phyloP scores from a whole-genome alignment of 2,329 filamentous ascomycete species.

The Septoria linicola region DNA sequence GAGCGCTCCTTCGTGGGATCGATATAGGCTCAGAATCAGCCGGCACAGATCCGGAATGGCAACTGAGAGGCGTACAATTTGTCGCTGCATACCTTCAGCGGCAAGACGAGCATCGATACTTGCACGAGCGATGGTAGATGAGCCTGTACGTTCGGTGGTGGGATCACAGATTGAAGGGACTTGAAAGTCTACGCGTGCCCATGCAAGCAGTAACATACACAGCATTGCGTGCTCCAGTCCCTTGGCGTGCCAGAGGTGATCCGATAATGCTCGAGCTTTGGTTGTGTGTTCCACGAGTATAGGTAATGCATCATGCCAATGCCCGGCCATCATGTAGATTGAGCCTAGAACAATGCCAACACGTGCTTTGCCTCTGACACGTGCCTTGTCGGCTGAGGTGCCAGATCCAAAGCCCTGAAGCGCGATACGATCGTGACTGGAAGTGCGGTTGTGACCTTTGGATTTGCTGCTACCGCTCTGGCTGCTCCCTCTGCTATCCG shows the following conservation, averaged over 20 bases:
- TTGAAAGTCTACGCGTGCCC: slow-evolving; percentile 79
- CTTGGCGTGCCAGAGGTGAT: slow-evolving; percentile 97
- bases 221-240: slow-evolving; percentile 84
- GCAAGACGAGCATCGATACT: slow-evolving; percentile 28
- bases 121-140: slow-evolving; percentile 28
- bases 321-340: slow-evolving; percentile 82
- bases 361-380: slow-evolving; percentile 77
- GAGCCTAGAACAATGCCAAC: slow-evolving; percentile 78
- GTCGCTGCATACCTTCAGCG: slow-evolving; percentile 31
- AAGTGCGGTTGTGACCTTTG: slow-evolving; percentile 25
- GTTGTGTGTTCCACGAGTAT: slow-evolving; percentile 79
- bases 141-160: slow-evolving; percentile 29
- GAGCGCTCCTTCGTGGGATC: slow-evolving; percentile 60
- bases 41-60: slow-evolving; percentile 73
- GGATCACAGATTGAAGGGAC: slow-evolving; percentile 49
- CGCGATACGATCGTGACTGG: slow-evolving; percentile 58
- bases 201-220: slow-evolving; percentile 78
- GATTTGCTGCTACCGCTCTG: slow-evolving; percentile 20
- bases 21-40: slow-evolving; percentile 70
- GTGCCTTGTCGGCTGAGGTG: slow-evolving; percentile 58
- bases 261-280: slow-evolving; percentile 74
- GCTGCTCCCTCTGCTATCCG: slow-evolving; percentile 36
- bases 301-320: slow-evolving; percentile 83
- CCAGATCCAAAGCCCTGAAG: slow-evolving; percentile 63
- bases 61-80: slow-evolving; percentile 51